Base-by-base conservation (phyloP, 1,284 basidiomycete genomes). In the Pyrrhoderma lamaoense region DNA sequence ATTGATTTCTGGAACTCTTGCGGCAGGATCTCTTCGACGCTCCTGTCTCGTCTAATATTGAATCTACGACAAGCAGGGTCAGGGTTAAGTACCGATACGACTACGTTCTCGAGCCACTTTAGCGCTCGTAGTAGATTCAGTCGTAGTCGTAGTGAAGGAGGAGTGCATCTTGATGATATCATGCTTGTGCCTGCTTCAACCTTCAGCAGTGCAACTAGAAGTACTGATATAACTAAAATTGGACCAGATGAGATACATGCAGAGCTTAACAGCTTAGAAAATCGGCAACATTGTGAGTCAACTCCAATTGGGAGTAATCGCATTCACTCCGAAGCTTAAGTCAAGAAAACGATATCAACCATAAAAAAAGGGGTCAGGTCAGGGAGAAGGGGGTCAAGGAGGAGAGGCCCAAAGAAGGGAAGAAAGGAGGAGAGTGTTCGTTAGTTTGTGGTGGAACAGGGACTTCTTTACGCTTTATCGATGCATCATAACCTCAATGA, bases 31-130 rank as follows among this genome's bases (percentile, higher is more conserved):
- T 49, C 52, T 3, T 38, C 39, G 8, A 54, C 52, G 5, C 47
- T 54, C 8, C 42, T 50, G 11, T 54, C 52, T 45, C 52, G 52
- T 9, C 35, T 54, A 36, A 42, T 54, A 5, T 47, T 54, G 8
- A 54, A 54, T 47, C 27, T 54, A 16, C 47, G 47, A 4, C 23
- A 25, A 14, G 47, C 21, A 42, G 38, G 47, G 16, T 39, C 38
- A 8, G 22, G 16, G 19, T 14, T 14, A 5, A 38, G 35, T 8
- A 31, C 38, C 11, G 19, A 42, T 34, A 8, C 25, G 25, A 42
- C 47, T 8, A 42, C 37, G 38, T 42, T 49, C n/a, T 49, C 47
- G 14, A 42, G 34, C 25, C 38, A 38, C 7, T 40, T 42, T 19
- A 49, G 39, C 23, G 5, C 27, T 31, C 27, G 11, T 31, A 31